Percentiles rank a stretch among this genome's conserved stretches.
Conservation (phyloP, 2,329 filamentous ascomycete genomes). For the Phialophora chinensis region DNA sequence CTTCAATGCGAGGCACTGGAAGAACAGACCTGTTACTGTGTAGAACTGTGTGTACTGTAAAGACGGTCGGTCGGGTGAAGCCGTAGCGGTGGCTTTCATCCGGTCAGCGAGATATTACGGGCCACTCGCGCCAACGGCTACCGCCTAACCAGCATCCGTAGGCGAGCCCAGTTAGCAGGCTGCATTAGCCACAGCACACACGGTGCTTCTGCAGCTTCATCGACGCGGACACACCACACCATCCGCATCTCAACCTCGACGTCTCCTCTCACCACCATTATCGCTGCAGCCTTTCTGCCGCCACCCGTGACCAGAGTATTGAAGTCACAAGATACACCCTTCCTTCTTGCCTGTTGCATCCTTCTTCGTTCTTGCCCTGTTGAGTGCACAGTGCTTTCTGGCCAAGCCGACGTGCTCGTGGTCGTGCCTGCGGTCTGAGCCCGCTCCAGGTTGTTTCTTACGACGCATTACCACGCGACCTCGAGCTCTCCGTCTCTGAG, state of each 20-base stretch:
- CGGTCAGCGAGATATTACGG: slow-evolving; percentile 1
- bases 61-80: neutral
- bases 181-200: slow-evolving; percentile 6
- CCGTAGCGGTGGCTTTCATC: neutral
- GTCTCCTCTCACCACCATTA: slow-evolving; percentile 4
- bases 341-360: neutral
- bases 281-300: slow-evolving; percentile 10
- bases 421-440: slow-evolving; percentile 9
- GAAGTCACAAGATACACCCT: slow-evolving; percentile 17
- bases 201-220: slow-evolving; percentile 16
- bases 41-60: neutral
- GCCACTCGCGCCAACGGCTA: slow-evolving; percentile 9
- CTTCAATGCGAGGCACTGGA: neutral
- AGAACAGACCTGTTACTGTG: neutral
- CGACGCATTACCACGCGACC: neutral
- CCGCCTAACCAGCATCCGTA: slow-evolving; percentile 13
- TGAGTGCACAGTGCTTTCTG: neutral
- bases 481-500: slow-evolving; percentile 16
- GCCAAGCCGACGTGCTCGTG: slow-evolving; percentile 6
- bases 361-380: slow-evolving; percentile 9
- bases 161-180: neutral
- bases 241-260: slow-evolving; percentile 2
- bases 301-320: neutral
- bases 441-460: neutral
- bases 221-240: neutral